Conservation (phyloP, 2,329 filamentous ascomycete genomes). For the Diaporthe helianthi region DNA sequence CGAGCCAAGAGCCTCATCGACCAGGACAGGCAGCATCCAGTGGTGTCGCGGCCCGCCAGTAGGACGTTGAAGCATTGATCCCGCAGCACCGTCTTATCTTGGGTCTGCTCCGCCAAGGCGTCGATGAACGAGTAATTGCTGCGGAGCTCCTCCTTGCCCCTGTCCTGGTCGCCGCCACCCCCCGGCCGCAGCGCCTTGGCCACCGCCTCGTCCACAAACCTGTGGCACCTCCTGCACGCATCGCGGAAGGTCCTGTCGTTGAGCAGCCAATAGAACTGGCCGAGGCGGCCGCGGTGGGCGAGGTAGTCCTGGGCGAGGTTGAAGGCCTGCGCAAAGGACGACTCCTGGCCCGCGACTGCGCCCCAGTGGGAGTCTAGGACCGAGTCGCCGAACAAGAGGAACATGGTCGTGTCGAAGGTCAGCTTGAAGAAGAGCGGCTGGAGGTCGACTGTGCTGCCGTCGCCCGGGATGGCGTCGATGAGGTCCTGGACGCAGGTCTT, state of each 20-base stretch:
- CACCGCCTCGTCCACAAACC: conserved; percentile 10
- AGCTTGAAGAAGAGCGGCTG: conserved; percentile 28
- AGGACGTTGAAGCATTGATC: conserved; percentile 39
- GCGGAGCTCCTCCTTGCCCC: neutral
- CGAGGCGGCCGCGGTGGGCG: conserved; percentile 13
- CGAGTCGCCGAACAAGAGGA: conserved; percentile 24
- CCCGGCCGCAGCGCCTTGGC: conserved; percentile 3
- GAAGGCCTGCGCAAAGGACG: conserved; percentile 12
- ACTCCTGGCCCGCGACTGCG: conserved; percentile 15
- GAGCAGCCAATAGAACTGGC: conserved; percentile 23
- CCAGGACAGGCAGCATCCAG: conserved; percentile 39
- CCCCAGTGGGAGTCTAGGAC: conserved; percentile 15
- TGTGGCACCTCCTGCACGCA: conserved; percentile 15
- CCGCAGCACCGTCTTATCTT: conserved; percentile 33
- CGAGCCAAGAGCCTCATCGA: conserved; percentile 39
- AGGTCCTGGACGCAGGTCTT: conserved; percentile 15
- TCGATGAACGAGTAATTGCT: conserved; percentile 21
- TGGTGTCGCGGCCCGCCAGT: conserved; percentile 39
- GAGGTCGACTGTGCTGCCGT: conserved; percentile 24
- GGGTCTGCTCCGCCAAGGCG: conserved; percentile 1
- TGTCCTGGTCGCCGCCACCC: neutral
- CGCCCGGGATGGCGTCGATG: neutral
- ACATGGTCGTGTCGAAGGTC: conserved; percentile 27
- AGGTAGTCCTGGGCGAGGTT: conserved; percentile 21
- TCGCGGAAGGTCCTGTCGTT: conserved; percentile 17